Evolutionary conservation across 192 early-diverging fungal species (phyloP), one percentile per base, ranked within the genome.

Genomic region (Coemansia javaensis): DNA sequence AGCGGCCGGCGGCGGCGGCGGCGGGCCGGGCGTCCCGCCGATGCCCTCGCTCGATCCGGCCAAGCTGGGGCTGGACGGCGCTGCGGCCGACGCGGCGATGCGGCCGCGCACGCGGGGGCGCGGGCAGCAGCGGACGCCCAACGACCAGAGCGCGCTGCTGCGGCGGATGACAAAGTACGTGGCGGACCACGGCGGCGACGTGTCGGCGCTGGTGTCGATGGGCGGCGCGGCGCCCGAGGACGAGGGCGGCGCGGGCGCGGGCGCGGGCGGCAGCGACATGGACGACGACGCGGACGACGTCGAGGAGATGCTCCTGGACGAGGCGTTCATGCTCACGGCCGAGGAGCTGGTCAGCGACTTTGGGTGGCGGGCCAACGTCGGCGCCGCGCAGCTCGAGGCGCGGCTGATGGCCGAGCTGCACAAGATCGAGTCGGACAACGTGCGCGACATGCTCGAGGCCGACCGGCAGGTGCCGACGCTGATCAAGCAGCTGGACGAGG

Each of bases 401-500:
- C 73, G 85, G n/a, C 62, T 98, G 22, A 57, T 90, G 34, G 77
- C 85, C 32, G 95, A 98, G 61, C 65, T 96, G 17, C 83, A 85
- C 41, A 83, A 88, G 35, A 56, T 98, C 39, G 95, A 63, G 34
- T 61, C 57, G 8, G 86, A 89, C n/a, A 96, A 95, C 65, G 90
- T 98, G 15, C 90, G 91, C 48, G 88, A 90, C 3, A 94, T 98
- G 53, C 89, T 98, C 31, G 84, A 93, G 58, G 86, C 90, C 22
- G 93, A 96, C 57, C 83, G 86, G 49, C 80, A 89, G 50, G 90
- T 93, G 18, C 81, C 85, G 27, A 68, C 73, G 22, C 82, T 97
- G 6, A 79, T 94, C 17, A 64, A 61, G 9, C 82, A 93, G 48
- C 80, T 98, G n/a, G 91, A 98, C 45, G 79, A 79, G 15, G 86